These are phyloP conservation scores for Penicillium simplicissimum DNA, from an alignment of 495 filamentous ascomycete genomes.

Conservation along the genomic window DNA sequence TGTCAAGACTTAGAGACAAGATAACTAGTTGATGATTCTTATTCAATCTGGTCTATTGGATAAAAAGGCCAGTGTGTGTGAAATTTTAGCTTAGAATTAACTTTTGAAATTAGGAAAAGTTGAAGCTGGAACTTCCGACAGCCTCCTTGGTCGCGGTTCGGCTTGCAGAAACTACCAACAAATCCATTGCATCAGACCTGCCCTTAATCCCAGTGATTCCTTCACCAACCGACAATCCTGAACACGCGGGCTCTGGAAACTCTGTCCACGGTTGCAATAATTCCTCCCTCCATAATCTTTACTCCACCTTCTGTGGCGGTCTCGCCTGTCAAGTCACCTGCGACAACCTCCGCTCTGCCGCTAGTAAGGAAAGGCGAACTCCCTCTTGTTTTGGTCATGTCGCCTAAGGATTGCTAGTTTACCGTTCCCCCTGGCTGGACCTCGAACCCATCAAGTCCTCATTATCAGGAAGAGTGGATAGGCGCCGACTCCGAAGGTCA, in stretches of 20 bases:
- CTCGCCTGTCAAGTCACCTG: background rate
- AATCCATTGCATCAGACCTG: background rate
- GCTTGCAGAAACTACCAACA: background rate
- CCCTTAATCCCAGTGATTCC: background rate
- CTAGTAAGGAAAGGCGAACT: background rate
- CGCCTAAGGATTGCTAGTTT: background rate
- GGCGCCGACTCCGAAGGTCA: constrained; percentile 9
- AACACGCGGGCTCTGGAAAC: background rate
- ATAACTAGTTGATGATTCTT: no score
- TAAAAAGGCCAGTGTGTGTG: no score
- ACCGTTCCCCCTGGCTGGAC: background rate
- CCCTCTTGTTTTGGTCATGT: background rate
- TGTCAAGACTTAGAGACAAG: no score
- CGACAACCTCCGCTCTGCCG: background rate
- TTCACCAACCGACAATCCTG: background rate
- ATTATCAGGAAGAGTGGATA: constrained; percentile 5
- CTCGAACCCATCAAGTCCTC: background rate
- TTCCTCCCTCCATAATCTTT: background rate
- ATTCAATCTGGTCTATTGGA: no score
- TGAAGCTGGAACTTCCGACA: no score
- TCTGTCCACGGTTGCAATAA: background rate
- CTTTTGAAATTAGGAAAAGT: no score
- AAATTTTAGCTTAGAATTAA: no score
- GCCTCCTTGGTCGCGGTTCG: no score
- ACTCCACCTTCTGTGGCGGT: background rate